Base-by-base conservation (phyloP, 352 stramenopile species). In the Stephanocyclus meneghinianus region DNA sequence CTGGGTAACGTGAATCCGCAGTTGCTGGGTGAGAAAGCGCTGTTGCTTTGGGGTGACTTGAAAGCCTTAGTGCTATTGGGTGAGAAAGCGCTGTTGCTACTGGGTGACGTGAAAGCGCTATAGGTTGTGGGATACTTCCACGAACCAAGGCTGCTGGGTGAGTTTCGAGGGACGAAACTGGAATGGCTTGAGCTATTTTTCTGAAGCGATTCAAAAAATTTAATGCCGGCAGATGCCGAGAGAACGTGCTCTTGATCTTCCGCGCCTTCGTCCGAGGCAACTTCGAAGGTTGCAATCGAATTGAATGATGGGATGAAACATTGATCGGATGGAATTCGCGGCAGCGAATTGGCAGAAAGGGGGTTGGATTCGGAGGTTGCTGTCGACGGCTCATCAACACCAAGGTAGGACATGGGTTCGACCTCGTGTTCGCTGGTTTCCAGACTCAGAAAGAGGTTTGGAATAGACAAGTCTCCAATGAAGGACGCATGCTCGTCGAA, bases 201-300 rank as follows among this genome's bases (percentile, higher is more conserved):
- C 13, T 55, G 13, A 30, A 48, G 4, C 10, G 57, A 65, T 37
- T 65, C 57, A 32, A 65, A 65, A 37, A 65, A 65, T 21, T 51
- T 65, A 13, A 65, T 65, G 11, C 57, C 5, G 11, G 15, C 57
- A 32, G 32, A 65, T 51, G 37, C 57, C 18, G 57, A 65, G 13
- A 65, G 11, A 16, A 65, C 32, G 48, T 65, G 32, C 30, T 65
- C 37, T 15, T 35, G 8, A 37, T 51, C 1, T 16, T 26, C 21
- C 21, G 21, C 21, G 21, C 9, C 4, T 44, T 44, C 21, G 6
- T 62, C 29, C 8, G 1, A 32, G 50, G 15, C 53, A 13, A 18
- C 53, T 6, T 62, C 53, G n/a, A 42, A 7, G 6, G 9, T 62
- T 0, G 9, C 2, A 32, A 15, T 15, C 0, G 29, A 26, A 44